Evolutionary conservation across 257 asterid species (phyloP).

Genomic region (Asclepias syriaca): DNA sequence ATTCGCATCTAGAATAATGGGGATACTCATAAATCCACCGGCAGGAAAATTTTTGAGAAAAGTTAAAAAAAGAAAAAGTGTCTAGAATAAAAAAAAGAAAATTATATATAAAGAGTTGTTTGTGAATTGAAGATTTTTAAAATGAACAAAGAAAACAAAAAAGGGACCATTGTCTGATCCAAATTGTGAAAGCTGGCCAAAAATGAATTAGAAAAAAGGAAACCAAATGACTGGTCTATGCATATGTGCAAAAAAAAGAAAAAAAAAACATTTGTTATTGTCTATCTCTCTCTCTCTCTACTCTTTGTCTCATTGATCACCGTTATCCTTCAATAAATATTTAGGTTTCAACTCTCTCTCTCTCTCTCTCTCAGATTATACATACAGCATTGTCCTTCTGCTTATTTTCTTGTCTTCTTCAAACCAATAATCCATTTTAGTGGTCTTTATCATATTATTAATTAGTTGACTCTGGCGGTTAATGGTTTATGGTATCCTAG

Average conservation of each 20-base stretch:
- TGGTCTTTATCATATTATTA: neutral
- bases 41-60: no score
- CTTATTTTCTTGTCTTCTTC: neutral
- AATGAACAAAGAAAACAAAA: neutral
- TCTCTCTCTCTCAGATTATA: neutral
- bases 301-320: slow-evolving; percentile 11
- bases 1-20: no score
- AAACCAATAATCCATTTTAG: neutral
- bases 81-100: no score
- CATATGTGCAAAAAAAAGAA: no score
- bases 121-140: no score
- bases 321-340: slow-evolving; percentile 5
- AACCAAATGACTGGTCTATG: slow-evolving; percentile 12
- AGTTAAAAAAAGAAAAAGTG: no score
- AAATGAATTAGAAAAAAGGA: no score
- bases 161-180: slow-evolving; percentile 16
- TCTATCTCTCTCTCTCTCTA: neutral
- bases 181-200: slow-evolving; percentile 16
- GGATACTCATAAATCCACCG: no score
- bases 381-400: neutral
- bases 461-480: neutral
- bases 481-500: neutral
- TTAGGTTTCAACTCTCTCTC: neutral
- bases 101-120: no score
- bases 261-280: neutral